phyloP scores from a whole-genome alignment of 202 grass and related monocot genomes.

The Schoenoplectus tabernaemontani region DNA sequence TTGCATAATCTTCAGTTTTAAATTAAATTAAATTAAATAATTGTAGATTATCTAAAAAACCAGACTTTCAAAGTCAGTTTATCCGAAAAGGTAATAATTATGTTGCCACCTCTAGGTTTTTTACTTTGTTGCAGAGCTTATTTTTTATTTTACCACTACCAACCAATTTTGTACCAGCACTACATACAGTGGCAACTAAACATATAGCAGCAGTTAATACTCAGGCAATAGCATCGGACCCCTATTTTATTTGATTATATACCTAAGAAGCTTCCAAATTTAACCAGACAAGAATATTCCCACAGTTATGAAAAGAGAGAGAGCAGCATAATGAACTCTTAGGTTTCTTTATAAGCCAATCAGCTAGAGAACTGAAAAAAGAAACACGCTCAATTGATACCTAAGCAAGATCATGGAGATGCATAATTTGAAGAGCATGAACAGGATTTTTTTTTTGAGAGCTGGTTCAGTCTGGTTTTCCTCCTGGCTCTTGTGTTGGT shows the following conservation, averaged over 20 bases:
- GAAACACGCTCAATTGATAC: background rate
- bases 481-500: background rate
- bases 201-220: background rate
- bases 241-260: background rate
- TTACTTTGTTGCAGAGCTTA: background rate
- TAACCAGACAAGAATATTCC: background rate
- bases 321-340: background rate
- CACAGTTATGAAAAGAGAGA: background rate
- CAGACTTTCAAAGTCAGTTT: background rate
- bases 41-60: background rate
- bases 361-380: background rate
- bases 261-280: background rate
- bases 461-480: background rate
- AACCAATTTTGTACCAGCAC: background rate
- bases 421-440: constrained; percentile 17
- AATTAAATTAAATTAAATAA: background rate
- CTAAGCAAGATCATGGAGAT: constrained; percentile 5
- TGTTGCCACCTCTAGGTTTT: too few relatives aligned
- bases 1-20: background rate
- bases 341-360: constrained; percentile 1
- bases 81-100: background rate
- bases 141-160: background rate
- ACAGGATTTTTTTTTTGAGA: background rate
- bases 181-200: background rate
- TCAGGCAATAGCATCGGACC: background rate